Base-by-base conservation (phyloP, 805 yeast species). In the Diddensiella transvaalensis region DNA sequence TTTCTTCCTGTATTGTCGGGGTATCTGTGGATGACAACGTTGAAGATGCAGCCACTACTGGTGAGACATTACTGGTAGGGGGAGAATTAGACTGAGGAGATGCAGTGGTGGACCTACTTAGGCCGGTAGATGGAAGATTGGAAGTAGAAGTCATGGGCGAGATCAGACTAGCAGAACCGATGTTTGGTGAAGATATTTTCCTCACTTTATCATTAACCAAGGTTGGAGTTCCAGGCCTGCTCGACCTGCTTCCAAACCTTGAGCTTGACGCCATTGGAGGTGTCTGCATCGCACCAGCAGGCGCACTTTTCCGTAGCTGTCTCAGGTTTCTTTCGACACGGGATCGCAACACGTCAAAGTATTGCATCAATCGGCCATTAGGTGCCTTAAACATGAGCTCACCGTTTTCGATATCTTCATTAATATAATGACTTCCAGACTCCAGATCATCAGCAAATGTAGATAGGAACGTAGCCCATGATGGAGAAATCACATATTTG, bases 381-480 rank as follows among this genome's bases (percentile, higher is more conserved):
- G 83, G 83, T 4, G 83, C 78, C 49, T 79, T 74, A 58, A 62
- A 69, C 45, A 65, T 61, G 45, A 71, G 58, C 42, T 65, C 68
- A 35, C 84, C 76, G 58, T 86, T 87, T 59, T 83, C 88, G 40
- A 74, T 70, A 36, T 77, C 79, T 52, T 76, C 83, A 57, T 81
- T 82, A 46, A 91, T 73, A 36, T 74, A 77, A 77, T 86, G 87
- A 63, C 84, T 85, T 8, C 96, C 96, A 44, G 72, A 76, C 63
- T 90, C 96, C 48, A 91, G 71, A 64, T 91, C 97, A 56, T 88
- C 87, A 22, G 90, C 95, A 63, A 89, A 83, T 44, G 77, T 76
- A 47, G 89, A 71, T 46, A 91, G 68, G 65, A 93, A 93, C 60
- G 86, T 93, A 15, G 95, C 96, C 83, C 95, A 91, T 48, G 84